Evolutionary conservation across 352 stramenopile genomes (phyloP), one percentile per base, ranked within the genome.

Genomic region (Globisporangium iwayamae): DNA sequence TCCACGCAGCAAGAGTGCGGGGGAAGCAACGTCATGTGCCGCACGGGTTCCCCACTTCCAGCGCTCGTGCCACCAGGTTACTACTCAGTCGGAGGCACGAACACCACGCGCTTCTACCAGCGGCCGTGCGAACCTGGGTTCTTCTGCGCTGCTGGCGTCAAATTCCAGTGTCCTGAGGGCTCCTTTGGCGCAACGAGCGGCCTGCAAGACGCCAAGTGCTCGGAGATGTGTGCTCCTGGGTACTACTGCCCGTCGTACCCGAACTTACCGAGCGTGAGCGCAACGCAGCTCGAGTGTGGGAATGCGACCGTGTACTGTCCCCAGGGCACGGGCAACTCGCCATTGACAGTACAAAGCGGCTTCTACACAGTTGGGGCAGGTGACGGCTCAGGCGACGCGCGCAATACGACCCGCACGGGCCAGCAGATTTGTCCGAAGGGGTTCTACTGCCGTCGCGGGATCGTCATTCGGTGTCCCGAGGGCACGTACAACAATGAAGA

Each of bases 211-310:
- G 1, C 79, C 10, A 28, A 11, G 8, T 96, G 87, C 58, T 90
- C 77, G 22, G 87, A 85, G 0, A 25, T 56, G 13, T 96, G 90
- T 50, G 65, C 71, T 28, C 67, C 78, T 6, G 85, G 90, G 0
- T 88, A 87, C 63, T 87, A 71, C 46, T 96, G 88, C n/a, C 84
- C 87, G 25, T 89, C 79, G 43, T 77, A 83, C 64, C 81, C 81
- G 8, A 64, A 55, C 14, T 39, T 63, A 0, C 71, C 79, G 3
- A 89, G 79, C 57, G 75, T 70, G 16, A 74, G 56, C 5, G 54
- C 58, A 13, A 89, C 73, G 5, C 74, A 87, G 28, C 34, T 68
- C n/a, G 68, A 81, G 47, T 94, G 83, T 51, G 80, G 77, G 3
- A 72, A 72, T 22, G 66, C 79, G 28, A 76, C 45, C 1, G 64